Percentiles rank a stretch among this genome's conserved stretches.
phyloP scores from a whole-genome alignment of 2,329 filamentous ascomycete genomes.

The Pseudopyrenochaeta lycopersici region DNA sequence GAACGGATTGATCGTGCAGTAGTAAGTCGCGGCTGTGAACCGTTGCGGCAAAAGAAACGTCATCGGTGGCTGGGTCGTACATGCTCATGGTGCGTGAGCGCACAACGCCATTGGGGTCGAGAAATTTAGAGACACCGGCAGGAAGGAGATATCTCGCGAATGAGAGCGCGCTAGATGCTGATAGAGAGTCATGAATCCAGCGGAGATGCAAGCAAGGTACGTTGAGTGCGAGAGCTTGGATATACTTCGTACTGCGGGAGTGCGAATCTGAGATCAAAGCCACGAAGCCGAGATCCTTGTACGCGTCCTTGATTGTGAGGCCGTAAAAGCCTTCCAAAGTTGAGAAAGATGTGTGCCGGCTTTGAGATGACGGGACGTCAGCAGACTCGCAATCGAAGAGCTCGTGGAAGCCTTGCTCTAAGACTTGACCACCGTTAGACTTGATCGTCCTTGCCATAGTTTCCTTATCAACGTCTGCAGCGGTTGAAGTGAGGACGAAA shows the following conservation, averaged over 20 bases:
- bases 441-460: slow-evolving; percentile 70
- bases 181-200: slow-evolving; percentile 80
- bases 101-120: slow-evolving; percentile 72
- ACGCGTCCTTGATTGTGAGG: slow-evolving; percentile 64
- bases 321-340: slow-evolving; percentile 17
- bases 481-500: slow-evolving; percentile 81
- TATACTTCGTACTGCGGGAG: slow-evolving; percentile 88
- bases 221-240: slow-evolving; percentile 91
- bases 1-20: slow-evolving; percentile 70
- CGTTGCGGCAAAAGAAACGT: slow-evolving; percentile 36
- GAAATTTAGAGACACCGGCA: slow-evolving; percentile 79
- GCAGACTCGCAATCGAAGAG: slow-evolving; percentile 68
- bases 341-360: slow-evolving; percentile 19
- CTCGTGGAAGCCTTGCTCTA: slow-evolving; percentile 80
- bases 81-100: slow-evolving; percentile 74
- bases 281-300: slow-evolving; percentile 74
- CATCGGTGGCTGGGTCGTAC: slow-evolving; percentile 66
- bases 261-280: slow-evolving; percentile 87
- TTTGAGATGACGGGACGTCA: slow-evolving; percentile 25
- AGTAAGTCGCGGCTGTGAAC: slow-evolving; percentile 64
- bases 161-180: slow-evolving; percentile 68
- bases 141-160: slow-evolving; percentile 87
- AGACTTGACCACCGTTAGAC: slow-evolving; percentile 74
- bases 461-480: slow-evolving; percentile 63
- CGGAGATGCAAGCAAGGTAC: slow-evolving; percentile 84